phyloP scores from a whole-genome alignment of 192 early-diverging fungal genomes.

The Irineochytrium annulatum region DNA sequence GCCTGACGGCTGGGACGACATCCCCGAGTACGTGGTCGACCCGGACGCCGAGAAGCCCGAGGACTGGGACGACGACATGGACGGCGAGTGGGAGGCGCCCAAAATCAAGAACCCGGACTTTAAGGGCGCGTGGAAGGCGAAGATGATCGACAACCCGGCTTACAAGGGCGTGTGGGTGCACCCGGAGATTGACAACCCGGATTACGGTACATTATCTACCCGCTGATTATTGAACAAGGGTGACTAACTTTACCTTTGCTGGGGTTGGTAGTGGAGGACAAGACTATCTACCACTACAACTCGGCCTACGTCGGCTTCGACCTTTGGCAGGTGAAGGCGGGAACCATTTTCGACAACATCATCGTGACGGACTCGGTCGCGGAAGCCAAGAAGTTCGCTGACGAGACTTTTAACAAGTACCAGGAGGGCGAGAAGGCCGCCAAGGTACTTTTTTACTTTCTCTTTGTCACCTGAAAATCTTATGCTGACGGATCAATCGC shows the following conservation, averaged over 20 bases:
- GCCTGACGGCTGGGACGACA: conserved; percentile 70
- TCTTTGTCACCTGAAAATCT: no score
- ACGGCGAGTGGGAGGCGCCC: conserved; percentile 48
- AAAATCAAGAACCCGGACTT: conserved; percentile 45
- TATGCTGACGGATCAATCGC: neutral
- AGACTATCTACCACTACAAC: conserved; percentile 25
- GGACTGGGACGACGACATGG: conserved; percentile 71
- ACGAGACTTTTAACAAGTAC: conserved; percentile 22
- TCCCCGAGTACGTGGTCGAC: conserved; percentile 77
- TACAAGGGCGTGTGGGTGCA: conserved; percentile 49
- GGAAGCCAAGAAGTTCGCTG: conserved; percentile 40
- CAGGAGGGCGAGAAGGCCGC: conserved; percentile 27
- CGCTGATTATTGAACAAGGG: neutral
- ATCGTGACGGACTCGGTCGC: conserved; percentile 48
- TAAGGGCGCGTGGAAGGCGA: conserved; percentile 45
- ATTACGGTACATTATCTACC: conserved; percentile 19
- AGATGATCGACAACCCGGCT: conserved; percentile 45
- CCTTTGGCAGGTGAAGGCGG: conserved; percentile 52
- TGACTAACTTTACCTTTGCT: neutral
- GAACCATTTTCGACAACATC: conserved; percentile 51
- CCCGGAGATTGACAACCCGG: conserved; percentile 42
- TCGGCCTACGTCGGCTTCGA: conserved; percentile 44
- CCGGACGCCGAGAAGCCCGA: conserved; percentile 79
- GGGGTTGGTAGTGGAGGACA: conserved; percentile 21
- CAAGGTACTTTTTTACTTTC: conserved; percentile 20